Base-by-base conservation (phyloP, 2,329 filamentous ascomycete species). In the Kalaharituber pfeilii region DNA sequence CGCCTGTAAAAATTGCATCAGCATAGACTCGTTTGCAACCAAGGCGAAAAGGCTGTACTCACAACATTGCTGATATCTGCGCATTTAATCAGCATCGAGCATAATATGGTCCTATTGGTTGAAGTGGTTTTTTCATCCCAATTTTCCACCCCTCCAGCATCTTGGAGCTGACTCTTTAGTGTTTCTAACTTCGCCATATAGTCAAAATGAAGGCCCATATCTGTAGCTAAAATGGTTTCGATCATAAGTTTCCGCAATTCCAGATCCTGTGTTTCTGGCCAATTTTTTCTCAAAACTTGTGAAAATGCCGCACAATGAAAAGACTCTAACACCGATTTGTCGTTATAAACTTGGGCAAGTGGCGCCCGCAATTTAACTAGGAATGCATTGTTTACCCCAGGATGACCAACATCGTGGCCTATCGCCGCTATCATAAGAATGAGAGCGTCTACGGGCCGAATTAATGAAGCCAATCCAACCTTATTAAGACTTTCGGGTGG, bases 31-130 rank as follows among this genome's bases (percentile, higher is more conserved):
- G 7, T 15, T 30, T 18, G 9, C 13, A 50, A 36, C 26, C 20
- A 36, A 28, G 36, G 49, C 42, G 25, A 20, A 36, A 51, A 22
- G 15, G n/a, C n/a, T 9, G 28, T 30, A 81, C 84, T 68, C 75
- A 89, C 85, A 67, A 96, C 91, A 67, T 98, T 98, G 71, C 89
- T 95, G 65, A 98, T 96, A 68, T 98, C 91, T 36, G 91, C 91
- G 66, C 91, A 96, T 68, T 98, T 98, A 70, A 98, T 95, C 56
- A 98, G 72, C 54, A 98, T 71, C 13, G 87, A 87, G 69, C 91
- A 96, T n/a, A 83, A 73, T 49, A 96, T 70, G 8, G 84, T 80
- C 61, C 82, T 84, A 61, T 87, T 78, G 62, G 88, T 82, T 57
- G 91, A 81, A 9, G 82, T 67, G 61, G 82, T 76, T 60, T 87